Base-by-base conservation (phyloP, 352 stramenopile genomes). In the Phytophthora pini region DNA sequence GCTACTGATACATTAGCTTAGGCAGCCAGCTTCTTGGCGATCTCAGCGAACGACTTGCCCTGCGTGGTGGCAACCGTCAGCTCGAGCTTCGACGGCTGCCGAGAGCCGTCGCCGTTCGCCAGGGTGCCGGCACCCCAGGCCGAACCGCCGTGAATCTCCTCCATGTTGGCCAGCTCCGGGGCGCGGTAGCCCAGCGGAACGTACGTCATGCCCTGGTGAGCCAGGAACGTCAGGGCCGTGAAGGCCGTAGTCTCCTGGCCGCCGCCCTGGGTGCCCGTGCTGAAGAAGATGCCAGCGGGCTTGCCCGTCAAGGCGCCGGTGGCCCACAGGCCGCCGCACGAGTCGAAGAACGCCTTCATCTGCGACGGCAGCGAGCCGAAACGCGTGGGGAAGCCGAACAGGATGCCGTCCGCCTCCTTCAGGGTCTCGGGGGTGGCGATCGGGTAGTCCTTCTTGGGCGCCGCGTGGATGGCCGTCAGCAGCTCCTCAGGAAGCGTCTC, bases 21-120 rank as follows among this genome's bases (percentile, higher is more conserved):
- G 26, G 70, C 74, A 15, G 81, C 69, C 40, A 97, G 75, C 71
- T 93, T 93, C 77, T 88, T 90, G 61, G 81, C 77, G 20, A 94
- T 76, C 17, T 51, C 38, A 26, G 53, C 53, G 53, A 61, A 61
- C 41, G 53, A 61, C 54, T 65, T 65, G 56, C 56, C 56, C 47
- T 65, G 56, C 56, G 47, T 57, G 2, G 46, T 57, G 38, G 56
- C 56, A 3, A 65, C 27, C 26, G 46, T 45, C 56, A 52, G 34
- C 56, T 65, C 56, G 36, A 65, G 56, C 56, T 65, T 65, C 56
- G 56, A 65, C 26, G 27, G 26, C 38, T 34, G 29, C 7, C 29
- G 64, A 63, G 64, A 72, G 9, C 64, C 64, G 32, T 72, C 64
- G 6, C 64, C 51, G 27, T 49, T 49, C 12, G 64, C 64, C 15